phyloP scores from a whole-genome alignment of 2,329 filamentous ascomycete genomes.

The Sclerotinia spermophila region DNA sequence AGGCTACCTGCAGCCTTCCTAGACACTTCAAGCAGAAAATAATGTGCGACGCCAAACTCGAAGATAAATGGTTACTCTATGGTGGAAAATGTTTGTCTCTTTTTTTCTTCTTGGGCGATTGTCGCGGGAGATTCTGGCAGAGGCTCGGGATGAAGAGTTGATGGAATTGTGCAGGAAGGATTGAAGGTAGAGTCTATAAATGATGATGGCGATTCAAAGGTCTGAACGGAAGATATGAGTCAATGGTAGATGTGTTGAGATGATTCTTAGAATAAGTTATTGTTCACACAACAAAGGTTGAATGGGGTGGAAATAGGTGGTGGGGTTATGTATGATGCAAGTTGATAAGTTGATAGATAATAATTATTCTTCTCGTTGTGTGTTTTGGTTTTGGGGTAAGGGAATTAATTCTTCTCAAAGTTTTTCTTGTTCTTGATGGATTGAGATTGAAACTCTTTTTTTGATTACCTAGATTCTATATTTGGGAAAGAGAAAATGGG shows the following conservation, averaged over 20 bases:
- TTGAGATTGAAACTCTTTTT: neutral
- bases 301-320: slow-evolving; percentile 23
- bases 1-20: slow-evolving; percentile 36
- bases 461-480: too few relatives aligned
- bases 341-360: neutral
- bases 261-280: slow-evolving; percentile 27
- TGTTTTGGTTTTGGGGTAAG: slow-evolving; percentile 6
- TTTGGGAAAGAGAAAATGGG: neutral
- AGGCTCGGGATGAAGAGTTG: slow-evolving; percentile 21
- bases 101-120: slow-evolving; percentile 20
- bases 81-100: slow-evolving; percentile 8
- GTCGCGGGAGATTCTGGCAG: slow-evolving; percentile 26
- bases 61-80: slow-evolving; percentile 10
- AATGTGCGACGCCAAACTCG: slow-evolving; percentile 22
- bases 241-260: slow-evolving; percentile 26
- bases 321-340: slow-evolving; percentile 14
- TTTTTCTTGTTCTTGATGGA: neutral
- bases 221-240: slow-evolving; percentile 27
- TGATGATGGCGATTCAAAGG: slow-evolving; percentile 18
- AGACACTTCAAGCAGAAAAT: slow-evolving; percentile 24
- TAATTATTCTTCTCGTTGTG: slow-evolving; percentile 3
- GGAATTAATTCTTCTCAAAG: too few relatives aligned
- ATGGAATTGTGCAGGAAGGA: slow-evolving; percentile 21
- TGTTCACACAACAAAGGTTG: slow-evolving; percentile 29
- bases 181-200: slow-evolving; percentile 26